Evolutionary conservation across 805 yeast species (phyloP), one percentile per base, ranked within the genome.

Genomic region (Teunomyces funiuensis): DNA sequence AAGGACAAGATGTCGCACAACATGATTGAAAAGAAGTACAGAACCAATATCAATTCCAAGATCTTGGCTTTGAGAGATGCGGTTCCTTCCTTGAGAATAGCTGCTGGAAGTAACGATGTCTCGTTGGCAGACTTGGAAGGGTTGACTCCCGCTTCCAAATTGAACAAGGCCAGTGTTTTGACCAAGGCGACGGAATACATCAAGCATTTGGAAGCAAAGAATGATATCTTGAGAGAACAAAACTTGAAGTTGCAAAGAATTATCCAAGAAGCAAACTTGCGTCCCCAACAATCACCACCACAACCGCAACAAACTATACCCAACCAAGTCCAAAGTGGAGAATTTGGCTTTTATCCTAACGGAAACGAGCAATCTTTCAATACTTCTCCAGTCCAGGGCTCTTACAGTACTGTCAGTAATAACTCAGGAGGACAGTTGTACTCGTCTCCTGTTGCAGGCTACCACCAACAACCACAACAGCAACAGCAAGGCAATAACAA

Each of bases 161-260:
- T 85, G 47, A 85, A 85, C 60, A 85, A 85, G 57, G 93, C 91
- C 2, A 80, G 86, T 11, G 84, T 85, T 36, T 66, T 85, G 45
- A 70, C 85, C 19, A 85, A 85, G 53, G 87, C 91, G 1, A 80
- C 85, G 3, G 93, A 85, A 58, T 85, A 85, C 54, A 85, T 85
- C 48, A 78, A 76, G 49, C 90, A 85, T 60, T 69, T 85, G 58
- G 89, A 85, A 49, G 60, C 61, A 46, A 83, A 82, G 53, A 82
- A 82, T 52, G 77, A 72, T 2, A 37, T 57, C 1, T 68, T 82
- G 47, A 64, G 53, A 41, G 60, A 60, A 18, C 82, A 80, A 51
- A 82, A 81, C 34, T 25, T 48, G 38, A 62, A 64, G 47, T 53
- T 70, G 51, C 63, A 72, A 57, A 45, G 61, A 51, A 52, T 71